phyloP scores from a whole-genome alignment of 176 grass and related monocot species.

The Musa troglodytarum region DNA sequence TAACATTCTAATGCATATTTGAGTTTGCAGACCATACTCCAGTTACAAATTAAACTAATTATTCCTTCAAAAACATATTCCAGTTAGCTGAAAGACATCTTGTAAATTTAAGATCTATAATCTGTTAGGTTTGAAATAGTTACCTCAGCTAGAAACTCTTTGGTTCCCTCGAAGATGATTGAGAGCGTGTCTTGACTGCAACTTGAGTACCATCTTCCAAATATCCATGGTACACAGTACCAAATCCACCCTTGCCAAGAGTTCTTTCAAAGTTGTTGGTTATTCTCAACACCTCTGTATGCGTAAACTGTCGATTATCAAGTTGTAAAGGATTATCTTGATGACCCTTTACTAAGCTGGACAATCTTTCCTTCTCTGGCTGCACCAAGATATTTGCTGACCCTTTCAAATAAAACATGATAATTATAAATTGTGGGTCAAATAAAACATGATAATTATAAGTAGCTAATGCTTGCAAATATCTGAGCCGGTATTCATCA shows the following conservation, averaged over 20 bases:
- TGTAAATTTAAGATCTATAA: too few species aligned
- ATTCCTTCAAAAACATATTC: too few species aligned
- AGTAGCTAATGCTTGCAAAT: not conserved
- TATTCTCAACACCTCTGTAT: constrained; percentile 34
- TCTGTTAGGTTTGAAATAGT: too few species aligned
- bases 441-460: not conserved
- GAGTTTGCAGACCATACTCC: too few species aligned
- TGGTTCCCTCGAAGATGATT: not conserved
- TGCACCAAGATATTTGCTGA: not conserved
- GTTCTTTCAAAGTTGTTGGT: constrained; percentile 45
- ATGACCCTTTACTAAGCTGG: not conserved
- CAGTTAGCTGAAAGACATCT: too few species aligned
- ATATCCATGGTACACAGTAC: not conserved
- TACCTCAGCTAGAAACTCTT: constrained; percentile 3
- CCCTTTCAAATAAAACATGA: not conserved
- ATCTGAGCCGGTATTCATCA: not conserved
- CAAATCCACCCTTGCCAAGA: constrained; percentile 56
- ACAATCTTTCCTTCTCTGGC: not conserved
- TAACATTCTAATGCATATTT: too few species aligned
- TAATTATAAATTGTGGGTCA: not conserved
- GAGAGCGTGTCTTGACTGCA: not conserved
- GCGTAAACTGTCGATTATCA: constrained; percentile 45
- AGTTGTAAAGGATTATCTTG: constrained; percentile 10
- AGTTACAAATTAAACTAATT: too few species aligned
- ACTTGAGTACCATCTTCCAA: not conserved